Evolutionary conservation across 352 stramenopile genomes (phyloP), one percentile per base, ranked within the genome.

Genomic region (Ochromonadaceae sp.): DNA sequence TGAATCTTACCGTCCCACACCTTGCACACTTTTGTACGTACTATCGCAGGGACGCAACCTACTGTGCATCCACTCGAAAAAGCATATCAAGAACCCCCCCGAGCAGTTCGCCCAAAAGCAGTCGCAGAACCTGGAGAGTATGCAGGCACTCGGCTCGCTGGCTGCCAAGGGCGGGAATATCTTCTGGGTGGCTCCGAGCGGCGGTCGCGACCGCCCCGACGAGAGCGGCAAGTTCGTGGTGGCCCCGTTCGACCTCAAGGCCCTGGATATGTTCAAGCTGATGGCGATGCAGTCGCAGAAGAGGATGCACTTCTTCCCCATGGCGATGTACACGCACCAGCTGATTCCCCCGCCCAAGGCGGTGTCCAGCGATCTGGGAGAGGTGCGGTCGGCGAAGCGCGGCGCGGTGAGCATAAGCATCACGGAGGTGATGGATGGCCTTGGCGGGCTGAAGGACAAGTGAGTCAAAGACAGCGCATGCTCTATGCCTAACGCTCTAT

Each of bases 291-390:
- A 60, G n/a, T 17, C 28, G 35, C 39, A 63, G 31, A 59, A 47
- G 2, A 42, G 17, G 42, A 74, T 60, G 5, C 71, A 76, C 48
- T 76, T 76, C 60, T 76, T 74, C 49, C 71, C 71, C 3, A 73
- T 76, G 49, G 71, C 71, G 31, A 76, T 76, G 71, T 76, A 59
- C 57, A 76, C 71, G 14, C 70, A 76, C 66, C 59, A 74, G 65
- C 57, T 76, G 20, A 46, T 76, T 62, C 70, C 70, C 15, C 70
- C 70, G 48, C 70, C 70, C 3, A 66, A 74, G n/a, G 36, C 20
- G 36, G 55, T 56, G 4, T 56, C 47, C 7, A 59, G 43, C 30
- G 20, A 7, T 14, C 50, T 59, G 31, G 50, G 50, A 31, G 50
- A 59, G n/a, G n/a, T 7, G 15, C 50, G 50, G 7, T 44, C 7